Conservation (phyloP, 345 rosid genomes). For the Nephelium lappaceum region DNA sequence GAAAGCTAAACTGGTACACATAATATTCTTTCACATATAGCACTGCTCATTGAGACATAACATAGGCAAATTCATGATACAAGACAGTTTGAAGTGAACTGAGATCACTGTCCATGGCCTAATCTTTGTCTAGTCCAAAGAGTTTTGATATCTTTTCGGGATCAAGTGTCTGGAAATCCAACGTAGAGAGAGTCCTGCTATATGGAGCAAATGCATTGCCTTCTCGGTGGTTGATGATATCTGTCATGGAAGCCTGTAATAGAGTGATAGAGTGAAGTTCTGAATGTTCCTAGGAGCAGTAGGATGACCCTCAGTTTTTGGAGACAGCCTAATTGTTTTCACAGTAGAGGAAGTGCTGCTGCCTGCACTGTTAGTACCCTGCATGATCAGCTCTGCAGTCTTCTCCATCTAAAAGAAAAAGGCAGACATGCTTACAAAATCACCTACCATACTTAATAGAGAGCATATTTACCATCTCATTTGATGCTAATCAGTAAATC, state of each 20-base stretch:
- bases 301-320: conserved; percentile 52
- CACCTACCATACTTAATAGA: too few relatives aligned
- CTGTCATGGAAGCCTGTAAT: conserved; percentile 58
- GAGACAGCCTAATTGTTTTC: conserved; percentile 22
- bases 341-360: conserved; percentile 28
- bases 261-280: conserved; percentile 52
- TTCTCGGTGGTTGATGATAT: conserved; percentile 44
- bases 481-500: neutral
- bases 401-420: conserved; percentile 35
- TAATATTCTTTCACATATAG: neutral
- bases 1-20: neutral
- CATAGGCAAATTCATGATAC: neutral
- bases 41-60: neutral
- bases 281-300: conserved; percentile 60
- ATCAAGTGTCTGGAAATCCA: conserved; percentile 50
- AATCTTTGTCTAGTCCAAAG: conserved; percentile 35
- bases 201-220: conserved; percentile 36
- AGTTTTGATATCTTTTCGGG: conserved; percentile 45
- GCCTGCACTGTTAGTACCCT: conserved; percentile 33
- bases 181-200: conserved; percentile 52
- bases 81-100: conserved; percentile 2
- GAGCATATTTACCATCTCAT: too few relatives aligned
- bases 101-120: neutral
- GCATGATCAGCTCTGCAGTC: conserved; percentile 27
- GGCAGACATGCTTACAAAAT: too few relatives aligned